Conservation (phyloP, 106 monocot genomes). For the Xerophyta viscosa region DNA sequence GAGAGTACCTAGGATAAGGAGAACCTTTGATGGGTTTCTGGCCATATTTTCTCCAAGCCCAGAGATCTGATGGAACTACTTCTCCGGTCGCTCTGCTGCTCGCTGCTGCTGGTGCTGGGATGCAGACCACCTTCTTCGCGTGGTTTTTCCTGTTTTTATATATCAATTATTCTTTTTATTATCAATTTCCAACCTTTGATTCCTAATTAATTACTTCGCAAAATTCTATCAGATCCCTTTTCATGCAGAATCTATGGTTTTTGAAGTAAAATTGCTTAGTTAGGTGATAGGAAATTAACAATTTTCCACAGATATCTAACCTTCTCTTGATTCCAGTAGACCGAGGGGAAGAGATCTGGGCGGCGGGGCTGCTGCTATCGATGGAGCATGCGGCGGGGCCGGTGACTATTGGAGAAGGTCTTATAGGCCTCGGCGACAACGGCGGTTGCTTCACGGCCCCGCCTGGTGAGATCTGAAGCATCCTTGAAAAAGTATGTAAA, state of each 20-base stretch:
- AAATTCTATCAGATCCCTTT: no score
- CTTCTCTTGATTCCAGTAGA: conserved; percentile 61
- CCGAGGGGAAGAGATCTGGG: conserved; percentile 43
- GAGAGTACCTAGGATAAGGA: conserved; percentile 77
- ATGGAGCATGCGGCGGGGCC: background rate
- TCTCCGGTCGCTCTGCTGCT: conserved; percentile 69
- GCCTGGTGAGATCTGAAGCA: conserved; percentile 31
- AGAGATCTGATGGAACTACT: conserved; percentile 90
- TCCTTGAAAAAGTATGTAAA: conserved; percentile 18
- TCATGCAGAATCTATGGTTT: no score
- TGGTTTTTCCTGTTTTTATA: conserved; percentile 61
- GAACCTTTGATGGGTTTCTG: conserved; percentile 96
- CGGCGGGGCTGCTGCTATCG: conserved; percentile 3
- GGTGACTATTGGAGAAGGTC: conserved; percentile 9
- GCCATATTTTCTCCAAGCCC: conserved; percentile 98
- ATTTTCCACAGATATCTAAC: conserved; percentile 26
- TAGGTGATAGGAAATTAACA: no score
- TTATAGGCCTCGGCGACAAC: conserved; percentile 16
- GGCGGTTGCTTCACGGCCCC: background rate
- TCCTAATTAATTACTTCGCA: no score
- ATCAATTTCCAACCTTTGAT: no score
- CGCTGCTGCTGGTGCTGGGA: conserved; percentile 76
- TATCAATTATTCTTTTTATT: background rate
- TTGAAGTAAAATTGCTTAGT: no score
- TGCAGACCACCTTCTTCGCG: conserved; percentile 89